These are phyloP conservation scores for Pisolithus sp. DNA, from an alignment of 768 basidiomycete genomes.

Conservation along the genomic window DNA sequence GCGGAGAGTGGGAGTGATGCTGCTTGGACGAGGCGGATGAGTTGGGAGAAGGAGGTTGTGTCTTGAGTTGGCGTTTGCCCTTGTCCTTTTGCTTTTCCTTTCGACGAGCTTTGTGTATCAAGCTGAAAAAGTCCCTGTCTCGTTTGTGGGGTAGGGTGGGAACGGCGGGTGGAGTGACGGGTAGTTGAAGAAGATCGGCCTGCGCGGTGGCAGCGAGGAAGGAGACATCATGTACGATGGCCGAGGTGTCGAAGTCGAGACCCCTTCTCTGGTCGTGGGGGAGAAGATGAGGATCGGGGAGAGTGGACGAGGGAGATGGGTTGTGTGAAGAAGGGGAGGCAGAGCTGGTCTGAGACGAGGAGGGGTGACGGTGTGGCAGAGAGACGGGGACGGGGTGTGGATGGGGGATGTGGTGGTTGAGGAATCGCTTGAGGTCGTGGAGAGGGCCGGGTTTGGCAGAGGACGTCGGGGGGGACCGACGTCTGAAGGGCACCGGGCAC, in stretches of 20 bases:
- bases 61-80: constrained; percentile 2
- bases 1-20: constrained; percentile 23
- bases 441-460: constrained; percentile 57
- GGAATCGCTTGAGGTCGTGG: constrained; percentile 90
- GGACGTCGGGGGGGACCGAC: not conserved
- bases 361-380: constrained; percentile 17
- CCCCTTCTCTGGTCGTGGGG: constrained; percentile 32
- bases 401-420: constrained; percentile 72
- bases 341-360: constrained; percentile 24
- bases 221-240: constrained; percentile 27
- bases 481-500: not conserved
- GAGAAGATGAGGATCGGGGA: constrained; percentile 26
- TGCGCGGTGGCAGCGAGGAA: constrained; percentile 10
- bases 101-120: constrained; percentile 32
- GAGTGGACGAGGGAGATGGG: constrained; percentile 21
- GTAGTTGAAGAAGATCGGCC: not conserved
- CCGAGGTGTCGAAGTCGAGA: constrained; percentile 30
- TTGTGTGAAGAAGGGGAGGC: constrained; percentile 23
- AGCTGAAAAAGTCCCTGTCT: constrained; percentile 23
- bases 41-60: not conserved
- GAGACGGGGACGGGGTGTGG: constrained; percentile 43
- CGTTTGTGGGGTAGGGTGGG: constrained; percentile 16
- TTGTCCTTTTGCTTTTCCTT: constrained; percentile 15
- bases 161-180: constrained; percentile 9
- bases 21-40: constrained; percentile 29